Evolutionary conservation across 306 rosid species (phyloP).

Genomic region (Vigna reflexopilosa): DNA sequence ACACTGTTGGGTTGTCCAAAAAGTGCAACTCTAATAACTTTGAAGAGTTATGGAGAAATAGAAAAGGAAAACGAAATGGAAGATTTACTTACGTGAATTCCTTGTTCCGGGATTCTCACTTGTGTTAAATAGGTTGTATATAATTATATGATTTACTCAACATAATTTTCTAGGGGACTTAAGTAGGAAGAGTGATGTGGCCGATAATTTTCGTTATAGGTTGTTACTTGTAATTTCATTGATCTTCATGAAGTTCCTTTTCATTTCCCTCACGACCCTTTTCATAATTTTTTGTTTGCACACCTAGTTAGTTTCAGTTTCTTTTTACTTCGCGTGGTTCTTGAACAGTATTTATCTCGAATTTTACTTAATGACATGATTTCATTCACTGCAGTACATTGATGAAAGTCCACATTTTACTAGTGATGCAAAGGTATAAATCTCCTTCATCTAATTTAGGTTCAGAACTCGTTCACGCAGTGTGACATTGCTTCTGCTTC

Average conservation of each 20-base stretch:
- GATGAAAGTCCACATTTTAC: conserved; percentile 55
- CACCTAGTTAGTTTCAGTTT: not conserved
- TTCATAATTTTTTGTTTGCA: not conserved
- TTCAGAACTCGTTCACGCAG: conserved; percentile 8
- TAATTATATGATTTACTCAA: not conserved
- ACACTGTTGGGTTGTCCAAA: not conserved
- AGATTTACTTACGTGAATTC: not conserved
- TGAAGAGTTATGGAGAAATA: not conserved
- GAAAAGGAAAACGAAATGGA: conserved; percentile 4
- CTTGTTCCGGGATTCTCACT: conserved; percentile 12
- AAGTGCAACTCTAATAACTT: not conserved
- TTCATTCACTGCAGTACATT: conserved; percentile 50
- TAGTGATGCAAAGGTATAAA: conserved; percentile 56
- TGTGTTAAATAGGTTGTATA: not conserved
- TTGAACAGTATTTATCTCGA: conserved; percentile 33
- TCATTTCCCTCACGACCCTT: not conserved
- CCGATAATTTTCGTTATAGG: too few relatives aligned
- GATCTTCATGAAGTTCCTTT: conserved; percentile 23
- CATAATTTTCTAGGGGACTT: not conserved
- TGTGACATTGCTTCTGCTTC: conserved; percentile 32
- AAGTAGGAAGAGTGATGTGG: not conserved
- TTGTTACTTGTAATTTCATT: not conserved
- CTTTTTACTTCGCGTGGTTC: conserved; percentile 10
- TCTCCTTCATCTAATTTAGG: conserved; percentile 23
- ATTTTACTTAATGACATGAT: conserved; percentile 25